A percentile compares a stretch with the other conserved stretches of the same genome.
phyloP scores from a whole-genome alignment of 306 rosid genomes.

The Quillaja saponaria region DNA sequence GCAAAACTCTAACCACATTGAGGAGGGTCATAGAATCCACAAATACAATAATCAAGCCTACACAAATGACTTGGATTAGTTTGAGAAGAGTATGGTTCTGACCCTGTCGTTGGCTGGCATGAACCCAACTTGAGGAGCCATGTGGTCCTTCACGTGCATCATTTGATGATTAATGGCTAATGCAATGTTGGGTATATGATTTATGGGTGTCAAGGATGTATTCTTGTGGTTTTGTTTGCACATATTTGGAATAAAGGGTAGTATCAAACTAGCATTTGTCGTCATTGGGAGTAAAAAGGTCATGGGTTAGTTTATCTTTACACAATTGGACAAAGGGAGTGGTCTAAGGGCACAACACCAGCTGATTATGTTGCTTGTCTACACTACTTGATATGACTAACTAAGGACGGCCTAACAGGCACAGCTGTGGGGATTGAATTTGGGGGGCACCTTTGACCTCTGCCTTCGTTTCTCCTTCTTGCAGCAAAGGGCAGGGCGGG shows the following conservation, averaged over 20 bases:
- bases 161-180: background rate
- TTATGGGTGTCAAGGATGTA: too few species aligned
- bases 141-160: conserved; percentile 30
- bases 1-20: conserved; percentile 6
- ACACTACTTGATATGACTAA: background rate
- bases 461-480: too few species aligned
- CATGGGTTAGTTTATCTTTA: too few species aligned
- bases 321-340: conserved; percentile 1
- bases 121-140: conserved; percentile 7
- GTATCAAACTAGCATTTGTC: background rate
- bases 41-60: background rate
- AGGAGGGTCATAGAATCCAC: conserved; percentile 1
- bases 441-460: too few species aligned
- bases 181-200: background rate
- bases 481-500: too few species aligned
- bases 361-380: conserved; percentile 28
- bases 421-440: too few species aligned
- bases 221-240: conserved; percentile 18
- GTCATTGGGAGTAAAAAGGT: too few species aligned
- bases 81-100: conserved; percentile 15
- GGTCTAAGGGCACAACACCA: conserved; percentile 36
- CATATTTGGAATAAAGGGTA: background rate
- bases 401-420: background rate
- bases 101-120: background rate
- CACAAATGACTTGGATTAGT: background rate